A percentile compares a stretch with the other conserved stretches of the same genome.
Conservation (phyloP, 495 filamentous ascomycete species). For the Penicillium malachiteum region DNA sequence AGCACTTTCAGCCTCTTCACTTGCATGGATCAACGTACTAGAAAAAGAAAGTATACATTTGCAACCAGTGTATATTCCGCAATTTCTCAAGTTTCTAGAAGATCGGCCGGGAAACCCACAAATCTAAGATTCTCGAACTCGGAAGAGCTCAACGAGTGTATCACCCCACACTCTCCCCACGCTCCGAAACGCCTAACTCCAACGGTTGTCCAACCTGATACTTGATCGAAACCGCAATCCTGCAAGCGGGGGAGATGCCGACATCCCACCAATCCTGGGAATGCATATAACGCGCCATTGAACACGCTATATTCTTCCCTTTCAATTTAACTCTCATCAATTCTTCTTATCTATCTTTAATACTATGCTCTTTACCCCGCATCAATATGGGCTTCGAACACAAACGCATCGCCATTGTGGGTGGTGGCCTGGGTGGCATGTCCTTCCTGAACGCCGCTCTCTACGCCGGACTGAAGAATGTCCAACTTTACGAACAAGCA, state of each 20-base stretch:
- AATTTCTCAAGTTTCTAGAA: too few relatives aligned
- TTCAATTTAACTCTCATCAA: neutral
- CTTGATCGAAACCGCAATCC: constrained; percentile 18
- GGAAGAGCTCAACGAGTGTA: constrained; percentile 7
- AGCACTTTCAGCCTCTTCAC: neutral
- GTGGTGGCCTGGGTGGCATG: constrained; percentile 59
- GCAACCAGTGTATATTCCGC: too few relatives aligned
- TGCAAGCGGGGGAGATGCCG: constrained; percentile 16
- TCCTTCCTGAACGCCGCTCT: constrained; percentile 42
- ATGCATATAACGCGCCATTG: constrained; percentile 13
- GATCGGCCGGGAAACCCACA: constrained; percentile 15
- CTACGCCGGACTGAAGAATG: constrained; percentile 49
- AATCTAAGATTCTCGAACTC: constrained; percentile 2
- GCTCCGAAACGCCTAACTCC: constrained; percentile 20
- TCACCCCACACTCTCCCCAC: constrained; percentile 22
- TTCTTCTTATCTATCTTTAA: neutral
- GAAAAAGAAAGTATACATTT: neutral
- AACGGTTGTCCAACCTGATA: too few relatives aligned
- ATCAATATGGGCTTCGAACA: constrained; percentile 31
- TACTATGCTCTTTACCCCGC: neutral
- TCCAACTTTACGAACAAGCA: constrained; percentile 53
- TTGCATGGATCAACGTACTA: neutral
- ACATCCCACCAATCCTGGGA: constrained; percentile 1
- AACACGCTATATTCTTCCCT: neutral
- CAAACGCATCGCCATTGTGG: constrained; percentile 52